phyloP scores from a whole-genome alignment of 352 stramenopile species.

The Pythium insidiosum region DNA sequence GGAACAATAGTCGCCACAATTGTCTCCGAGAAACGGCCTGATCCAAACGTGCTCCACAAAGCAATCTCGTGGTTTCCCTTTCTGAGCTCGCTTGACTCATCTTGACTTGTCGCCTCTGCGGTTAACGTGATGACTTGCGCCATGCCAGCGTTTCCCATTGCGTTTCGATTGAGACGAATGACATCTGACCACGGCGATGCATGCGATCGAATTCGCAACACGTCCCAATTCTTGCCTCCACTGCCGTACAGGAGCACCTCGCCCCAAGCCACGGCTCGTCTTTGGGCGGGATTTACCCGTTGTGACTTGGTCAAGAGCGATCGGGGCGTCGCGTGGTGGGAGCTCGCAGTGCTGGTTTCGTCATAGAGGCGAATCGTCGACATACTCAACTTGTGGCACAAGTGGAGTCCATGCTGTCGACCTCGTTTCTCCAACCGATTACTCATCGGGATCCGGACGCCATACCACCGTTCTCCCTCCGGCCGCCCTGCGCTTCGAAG shows the following conservation, averaged over 20 bases:
- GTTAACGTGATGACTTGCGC: constrained; percentile 80
- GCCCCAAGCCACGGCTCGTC: constrained; percentile 66
- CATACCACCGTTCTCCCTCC: constrained; percentile 82
- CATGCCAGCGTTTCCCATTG: constrained; percentile 84
- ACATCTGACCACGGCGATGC: constrained; percentile 78
- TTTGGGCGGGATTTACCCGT: constrained; percentile 70
- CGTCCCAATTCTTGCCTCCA: constrained; percentile 76
- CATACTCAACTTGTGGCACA: constrained; percentile 84
- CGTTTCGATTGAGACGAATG: constrained; percentile 81
- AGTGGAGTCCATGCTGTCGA: constrained; percentile 60
- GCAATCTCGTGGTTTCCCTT: constrained; percentile 74
- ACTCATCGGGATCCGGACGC: constrained; percentile 55
- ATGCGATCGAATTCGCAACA: constrained; percentile 68
- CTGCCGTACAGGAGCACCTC: constrained; percentile 71
- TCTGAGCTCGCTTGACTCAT: constrained; percentile 50
- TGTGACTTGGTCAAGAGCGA: constrained; percentile 70
- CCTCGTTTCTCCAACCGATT: constrained; percentile 48
- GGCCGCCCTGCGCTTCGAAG: constrained; percentile 74
- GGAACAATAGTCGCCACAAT: constrained; percentile 83
- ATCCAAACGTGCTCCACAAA: constrained; percentile 82
- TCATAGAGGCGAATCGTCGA: constrained; percentile 85
- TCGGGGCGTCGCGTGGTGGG: constrained; percentile 71
- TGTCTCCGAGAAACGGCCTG: constrained; percentile 74
- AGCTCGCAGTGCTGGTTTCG: constrained; percentile 76
- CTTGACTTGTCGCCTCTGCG: constrained; percentile 52